Percentiles rank a stretch among this genome's conserved stretches.
Evolutionary conservation across 2,329 filamentous ascomycete genomes (phyloP).

Genomic region (Aureobasidium zeae): DNA sequence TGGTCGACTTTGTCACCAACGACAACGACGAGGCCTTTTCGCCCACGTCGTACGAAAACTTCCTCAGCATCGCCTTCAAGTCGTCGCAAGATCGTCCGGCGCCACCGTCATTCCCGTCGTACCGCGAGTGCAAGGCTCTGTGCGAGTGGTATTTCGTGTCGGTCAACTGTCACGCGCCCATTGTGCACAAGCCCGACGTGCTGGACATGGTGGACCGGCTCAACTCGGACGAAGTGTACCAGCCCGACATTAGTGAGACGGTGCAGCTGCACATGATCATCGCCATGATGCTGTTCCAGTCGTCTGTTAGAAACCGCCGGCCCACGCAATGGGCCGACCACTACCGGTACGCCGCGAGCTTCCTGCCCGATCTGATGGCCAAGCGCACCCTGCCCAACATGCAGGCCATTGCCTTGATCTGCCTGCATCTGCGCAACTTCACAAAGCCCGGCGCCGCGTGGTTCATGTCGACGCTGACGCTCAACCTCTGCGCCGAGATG

Average conservation of each 20-base stretch:
- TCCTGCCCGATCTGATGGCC: conserved; percentile 55
- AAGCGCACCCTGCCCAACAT: conserved; percentile 57
- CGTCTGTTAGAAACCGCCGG: conserved; percentile 59
- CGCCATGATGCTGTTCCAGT: conserved; percentile 68
- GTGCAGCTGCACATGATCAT: conserved; percentile 73
- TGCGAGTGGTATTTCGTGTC: conserved; percentile 67
- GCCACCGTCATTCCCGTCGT: conserved; percentile 52
- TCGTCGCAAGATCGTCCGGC: conserved; percentile 46
- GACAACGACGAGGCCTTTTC: conserved; percentile 55
- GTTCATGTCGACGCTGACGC: conserved; percentile 54
- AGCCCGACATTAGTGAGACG: conserved; percentile 53
- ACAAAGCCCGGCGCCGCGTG: conserved; percentile 70
- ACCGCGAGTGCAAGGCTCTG: conserved; percentile 57
- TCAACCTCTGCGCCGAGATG: conserved; percentile 63
- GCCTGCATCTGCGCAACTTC: conserved; percentile 63
- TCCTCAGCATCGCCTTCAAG: conserved; percentile 56
- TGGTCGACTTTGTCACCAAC: conserved; percentile 59
- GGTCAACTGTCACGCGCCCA: conserved; percentile 60
- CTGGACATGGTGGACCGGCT: conserved; percentile 57
- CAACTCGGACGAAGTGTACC: conserved; percentile 59
- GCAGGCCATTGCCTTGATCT: conserved; percentile 65
- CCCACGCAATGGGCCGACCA: conserved; percentile 64
- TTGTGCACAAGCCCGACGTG: conserved; percentile 69
- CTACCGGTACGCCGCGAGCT: conserved; percentile 65
- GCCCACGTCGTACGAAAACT: conserved; percentile 59